These are phyloP conservation scores for Exophiala lecanii-corni DNA, from an alignment of 2,329 filamentous ascomycete genomes.

Conservation along the genomic window DNA sequence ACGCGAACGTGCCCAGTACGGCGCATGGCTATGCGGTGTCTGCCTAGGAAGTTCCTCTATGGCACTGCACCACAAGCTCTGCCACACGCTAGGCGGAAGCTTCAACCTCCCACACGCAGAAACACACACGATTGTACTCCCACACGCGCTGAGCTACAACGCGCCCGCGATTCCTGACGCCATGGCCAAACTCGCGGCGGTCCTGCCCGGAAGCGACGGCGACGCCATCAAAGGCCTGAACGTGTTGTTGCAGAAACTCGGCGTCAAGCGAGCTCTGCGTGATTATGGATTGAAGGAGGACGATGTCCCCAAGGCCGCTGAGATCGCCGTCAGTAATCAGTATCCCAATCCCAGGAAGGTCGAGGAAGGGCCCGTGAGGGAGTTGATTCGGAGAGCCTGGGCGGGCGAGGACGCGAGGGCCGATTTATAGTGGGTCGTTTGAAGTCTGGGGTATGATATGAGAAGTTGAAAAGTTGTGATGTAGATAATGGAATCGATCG, in stretches of 20 bases:
- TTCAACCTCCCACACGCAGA: conserved; percentile 63
- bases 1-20: conserved; percentile 54
- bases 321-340: conserved; percentile 54
- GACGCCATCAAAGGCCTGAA: conserved; percentile 57
- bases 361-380: conserved; percentile 49
- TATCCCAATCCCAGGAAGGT: conserved; percentile 58
- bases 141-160: conserved; percentile 61
- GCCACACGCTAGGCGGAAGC: conserved; percentile 59
- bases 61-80: conserved; percentile 65
- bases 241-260: conserved; percentile 49
- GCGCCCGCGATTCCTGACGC: conserved; percentile 50
- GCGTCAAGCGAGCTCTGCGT: conserved; percentile 50
- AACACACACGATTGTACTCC: conserved; percentile 60
- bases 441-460: no score
- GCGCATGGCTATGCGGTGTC: conserved; percentile 60
- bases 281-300: conserved; percentile 57
- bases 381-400: conserved; percentile 57
- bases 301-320: conserved; percentile 57
- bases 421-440: conserved; percentile 13
- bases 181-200: conserved; percentile 51
- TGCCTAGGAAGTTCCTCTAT: conserved; percentile 58
- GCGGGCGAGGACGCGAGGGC: conserved; percentile 45
- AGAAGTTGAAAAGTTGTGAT: no score
- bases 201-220: conserved; percentile 53
- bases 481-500: no score